Base-by-base conservation (phyloP, 805 yeast genomes). In the Lipomyces orientalis region DNA sequence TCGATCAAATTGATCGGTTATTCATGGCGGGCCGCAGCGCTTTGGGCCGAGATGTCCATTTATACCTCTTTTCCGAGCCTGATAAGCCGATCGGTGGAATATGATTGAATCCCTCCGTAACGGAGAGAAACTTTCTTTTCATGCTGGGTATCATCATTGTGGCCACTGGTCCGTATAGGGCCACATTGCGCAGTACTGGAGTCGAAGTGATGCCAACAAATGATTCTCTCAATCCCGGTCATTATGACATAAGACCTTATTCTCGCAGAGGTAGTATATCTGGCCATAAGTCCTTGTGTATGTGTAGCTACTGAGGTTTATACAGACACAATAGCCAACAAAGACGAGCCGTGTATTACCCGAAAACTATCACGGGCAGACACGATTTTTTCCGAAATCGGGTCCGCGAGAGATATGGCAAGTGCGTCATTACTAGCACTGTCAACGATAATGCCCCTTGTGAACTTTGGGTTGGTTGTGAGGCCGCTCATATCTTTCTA, bases 161-260 rank as follows among this genome's bases (percentile, higher is more conserved):
- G 9, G 22, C 54, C 25, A 3, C 22, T 1, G 4, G 29, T 25
- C 54, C 22, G 29, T 49, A 49, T 4, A 22, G 29, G 9, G 54
- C 9, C 9, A 19, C 4, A 6, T 22, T 49, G 9, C 54, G 54
- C 29, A 22, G 22, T 10, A 10, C 22, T 22, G 54, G 29, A 7
- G 29, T 49, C 29, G 29, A n/a, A 0, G 3, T 49, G 54, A 49
- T 2, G 29, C 54, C 54, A 49, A 49, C 54, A n/a, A 1, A 49
- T 9, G 54, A 49, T n/a, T 4, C 54, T 19, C 54, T 49, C 54
- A n/a, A 2, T 6, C 54, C 54, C 3, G 54, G 54, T 6, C 9
- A 49, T n/a, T 49, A 49, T 49, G 54, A 49, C 29, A 49, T 49
- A 49, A 49, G 29, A 22, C 54, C 54, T 22, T 19, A n/a, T 10